Evolutionary conservation across 169 alveolate genomes (phyloP), one percentile per base, ranked within the genome.

Genomic region (Plasmodium gonderi): DNA sequence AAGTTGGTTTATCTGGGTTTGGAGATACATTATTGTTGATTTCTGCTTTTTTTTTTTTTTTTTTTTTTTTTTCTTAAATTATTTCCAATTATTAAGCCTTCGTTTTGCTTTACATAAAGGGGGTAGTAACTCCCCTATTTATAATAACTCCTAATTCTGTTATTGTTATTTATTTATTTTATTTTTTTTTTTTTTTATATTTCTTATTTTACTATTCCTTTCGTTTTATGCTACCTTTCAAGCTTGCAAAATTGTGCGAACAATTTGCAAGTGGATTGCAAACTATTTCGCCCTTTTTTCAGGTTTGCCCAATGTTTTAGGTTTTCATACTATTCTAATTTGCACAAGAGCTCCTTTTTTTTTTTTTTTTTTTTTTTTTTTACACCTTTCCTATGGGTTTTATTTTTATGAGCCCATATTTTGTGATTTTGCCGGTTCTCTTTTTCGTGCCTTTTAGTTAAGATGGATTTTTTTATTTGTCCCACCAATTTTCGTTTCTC

Each of bases 311-410:
- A 17, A 81, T 82, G 54, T 74, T 90, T 14, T 92, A 79, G 94
- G 91, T 67, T 72, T 91, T 95, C 7, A 65, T 31, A 11, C 89
- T 76, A 9, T 93, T 69, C 91, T 76, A 75, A 31, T 54, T 29
- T 31, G 79, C 91, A 29, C 92, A 82, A 78, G 90, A 54, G 33
- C 83, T 94, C 80, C 36, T 36, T 23, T 11, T 60, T 60, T 60
- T 60, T 60, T 20, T 60, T 60, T 60, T 54, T 54, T 54, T 60
- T 60, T 60, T 60, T 60, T 60, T 60, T 60, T 60, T 60, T 20
- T 11, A 36, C 17, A 26, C 72, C 72, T 60, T 36, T 60, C 72
- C n/a, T 5, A 8, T 36, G 72, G 72, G 17, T 60, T 12, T 20
- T 60, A 60, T 31, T 60, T 23, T 23, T 36, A 17, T 60, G 72